A percentile compares a stretch with the other conserved stretches of the same genome.
phyloP scores from a whole-genome alignment of 2,329 filamentous ascomycete species.

The Botrytis pseudocinerea region DNA sequence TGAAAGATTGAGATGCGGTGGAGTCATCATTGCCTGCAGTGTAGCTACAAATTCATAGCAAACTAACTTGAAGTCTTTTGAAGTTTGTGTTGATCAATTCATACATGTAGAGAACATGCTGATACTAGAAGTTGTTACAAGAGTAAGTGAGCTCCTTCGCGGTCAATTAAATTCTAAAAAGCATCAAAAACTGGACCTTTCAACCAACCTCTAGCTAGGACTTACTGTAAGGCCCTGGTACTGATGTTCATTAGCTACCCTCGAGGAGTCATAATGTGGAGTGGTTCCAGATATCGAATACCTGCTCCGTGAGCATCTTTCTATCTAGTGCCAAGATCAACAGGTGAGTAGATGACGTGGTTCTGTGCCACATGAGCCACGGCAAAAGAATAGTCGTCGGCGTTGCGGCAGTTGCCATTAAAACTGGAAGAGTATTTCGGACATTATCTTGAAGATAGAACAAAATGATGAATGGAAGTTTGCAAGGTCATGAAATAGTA shows the following conservation, averaged over 20 bases:
- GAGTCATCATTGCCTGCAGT: conserved; percentile 12
- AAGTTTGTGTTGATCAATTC: neutral
- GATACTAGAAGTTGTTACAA: neutral
- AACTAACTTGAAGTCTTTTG: neutral
- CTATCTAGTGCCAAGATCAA: conserved; percentile 1
- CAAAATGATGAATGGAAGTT: neutral
- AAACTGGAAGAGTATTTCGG: conserved; percentile 6
- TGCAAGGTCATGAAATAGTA: neutral
- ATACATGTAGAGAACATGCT: neutral
- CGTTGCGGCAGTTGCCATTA: neutral
- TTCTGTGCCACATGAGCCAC: neutral
- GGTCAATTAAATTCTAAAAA: neutral
- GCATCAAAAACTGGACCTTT: conserved; percentile 1
- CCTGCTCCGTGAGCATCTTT: neutral
- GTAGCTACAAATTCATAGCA: conserved; percentile 8
- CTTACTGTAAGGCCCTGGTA: neutral
- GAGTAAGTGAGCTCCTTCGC: neutral
- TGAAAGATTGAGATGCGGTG: neutral
- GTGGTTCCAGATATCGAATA: neutral
- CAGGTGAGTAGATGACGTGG: neutral
- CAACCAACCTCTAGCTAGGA: neutral
- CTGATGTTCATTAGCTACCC: neutral
- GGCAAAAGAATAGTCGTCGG: neutral
- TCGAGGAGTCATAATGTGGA: neutral
- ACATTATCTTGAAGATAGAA: neutral